These are phyloP conservation scores for Rhododendron henanense DNA, from an alignment of 148 eudicot species.

Conservation along the genomic window DNA sequence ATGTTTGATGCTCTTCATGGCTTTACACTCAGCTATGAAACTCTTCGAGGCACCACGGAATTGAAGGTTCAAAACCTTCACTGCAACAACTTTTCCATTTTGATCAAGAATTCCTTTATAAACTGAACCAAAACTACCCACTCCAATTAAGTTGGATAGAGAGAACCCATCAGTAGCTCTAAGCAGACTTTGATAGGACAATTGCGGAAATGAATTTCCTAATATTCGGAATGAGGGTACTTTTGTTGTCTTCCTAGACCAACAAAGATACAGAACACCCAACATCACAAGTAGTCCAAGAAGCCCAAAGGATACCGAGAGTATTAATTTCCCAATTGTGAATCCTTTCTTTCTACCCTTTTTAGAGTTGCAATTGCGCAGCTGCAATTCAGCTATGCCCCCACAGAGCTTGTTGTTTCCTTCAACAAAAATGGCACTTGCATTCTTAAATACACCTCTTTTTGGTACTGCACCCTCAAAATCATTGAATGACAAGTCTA, in stretches of 20 bases:
- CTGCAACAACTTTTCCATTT: background rate
- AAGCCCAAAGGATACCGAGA: too few species aligned
- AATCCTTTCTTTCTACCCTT: too few species aligned
- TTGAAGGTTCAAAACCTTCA: background rate
- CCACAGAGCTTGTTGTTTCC: too few species aligned
- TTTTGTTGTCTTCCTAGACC: too few species aligned
- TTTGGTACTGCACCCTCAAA: background rate
- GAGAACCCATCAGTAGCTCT: background rate
- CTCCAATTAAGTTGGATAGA: background rate
- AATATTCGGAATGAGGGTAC: background rate
- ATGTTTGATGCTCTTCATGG: background rate
- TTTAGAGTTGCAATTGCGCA: too few species aligned
- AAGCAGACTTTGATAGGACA: background rate
- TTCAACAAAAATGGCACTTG: too few species aligned
- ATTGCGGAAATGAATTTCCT: background rate
- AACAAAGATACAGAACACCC: too few species aligned
- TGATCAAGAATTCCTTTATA: background rate
- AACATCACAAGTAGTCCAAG: too few species aligned
- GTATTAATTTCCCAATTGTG: too few species aligned
- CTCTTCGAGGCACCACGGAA: background rate
- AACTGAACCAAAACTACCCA: background rate
- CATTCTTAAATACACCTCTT: background rate
- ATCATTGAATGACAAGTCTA: conserved; percentile 10
- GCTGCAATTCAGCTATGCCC: too few species aligned
- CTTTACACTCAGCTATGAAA: background rate